Evolutionary conservation across 1,139 yeast genomes (phyloP), one percentile per base, ranked within the genome.

Genomic region (Meyerozyma athensensis): DNA sequence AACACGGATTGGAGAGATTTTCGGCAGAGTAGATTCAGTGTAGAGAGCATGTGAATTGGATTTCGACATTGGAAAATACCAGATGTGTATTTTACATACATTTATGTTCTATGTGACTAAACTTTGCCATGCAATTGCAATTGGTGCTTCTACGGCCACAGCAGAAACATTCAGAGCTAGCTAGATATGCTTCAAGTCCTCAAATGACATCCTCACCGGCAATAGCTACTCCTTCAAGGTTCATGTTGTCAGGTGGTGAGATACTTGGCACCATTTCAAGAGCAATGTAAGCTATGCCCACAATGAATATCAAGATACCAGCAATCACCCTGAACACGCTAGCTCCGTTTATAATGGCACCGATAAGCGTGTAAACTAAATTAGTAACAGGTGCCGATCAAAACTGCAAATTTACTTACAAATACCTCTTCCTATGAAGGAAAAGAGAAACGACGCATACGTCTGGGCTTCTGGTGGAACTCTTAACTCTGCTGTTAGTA

Each of bases 391-490:
- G 7, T 21, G 7, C 23, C 34, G 13, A 7, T 30, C 35, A 14
- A 18, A 13, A 19, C 16, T 18, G 9, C 28, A 33, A 19, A 20
- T n/a, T 28, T 52, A 71, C 79, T 40, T 66, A 73, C 78, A 77
- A 10, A 79, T 55, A 16, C 96, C 96, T 51, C 96, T 74, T 4
- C 96, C 96, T 13, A 85, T 61, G 53, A 87, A 87, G 12, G 95
- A 85, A 57, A 84, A 85, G 48, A 85, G 66, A 52, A 89, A 87
- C 2, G 95, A 84, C 14, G 84, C 92, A 54, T 81, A 86, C 10
- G 77, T 72, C 48, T 78, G 72, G 7, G 89, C 76, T 47, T 79
- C 77, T 2, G 86, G 75, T 4, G 86, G 86, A 36, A 79, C 77
- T 47, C 73, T 66, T 54, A 81, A 81, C 53, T 83, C 90, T 58